A percentile compares a stretch with the other conserved stretches of the same genome.
Conservation (phyloP, 495 filamentous ascomycete species). For the Neurospora sp. region DNA sequence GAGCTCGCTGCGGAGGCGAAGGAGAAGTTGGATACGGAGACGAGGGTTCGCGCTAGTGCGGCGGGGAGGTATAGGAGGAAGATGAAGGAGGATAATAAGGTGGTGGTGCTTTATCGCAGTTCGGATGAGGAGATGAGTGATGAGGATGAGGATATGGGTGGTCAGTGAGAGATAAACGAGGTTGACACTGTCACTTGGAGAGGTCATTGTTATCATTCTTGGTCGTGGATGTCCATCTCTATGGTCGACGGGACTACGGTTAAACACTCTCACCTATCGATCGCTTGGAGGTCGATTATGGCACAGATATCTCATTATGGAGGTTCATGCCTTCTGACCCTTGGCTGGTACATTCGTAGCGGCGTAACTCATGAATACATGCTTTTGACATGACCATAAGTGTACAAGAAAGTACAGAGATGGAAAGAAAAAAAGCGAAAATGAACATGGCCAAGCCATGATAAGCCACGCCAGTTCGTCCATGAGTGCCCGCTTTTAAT, state of each 20-base stretch:
- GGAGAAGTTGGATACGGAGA: conserved; percentile 32
- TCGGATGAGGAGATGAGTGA: conserved; percentile 4
- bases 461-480: not conserved
- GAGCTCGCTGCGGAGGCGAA: conserved; percentile 34
- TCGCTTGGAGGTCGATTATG: not conserved
- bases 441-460: not conserved
- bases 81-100: conserved; percentile 29
- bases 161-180: not conserved
- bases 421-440: not conserved
- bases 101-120: conserved; percentile 16
- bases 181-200: not conserved
- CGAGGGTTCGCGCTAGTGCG: conserved; percentile 26
- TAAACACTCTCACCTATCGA: not conserved
- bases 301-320: not conserved
- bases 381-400: not conserved
- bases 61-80: conserved; percentile 29
- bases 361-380: not conserved
- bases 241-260: not conserved
- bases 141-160: not conserved
- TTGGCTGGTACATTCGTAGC: not conserved
- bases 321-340: not conserved
- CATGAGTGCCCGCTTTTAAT: not conserved
- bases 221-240: not conserved
- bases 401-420: not conserved
- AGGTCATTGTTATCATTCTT: not conserved